phyloP scores from a whole-genome alignment of 2,329 filamentous ascomycete genomes.

The Grosmannia serpens region DNA sequence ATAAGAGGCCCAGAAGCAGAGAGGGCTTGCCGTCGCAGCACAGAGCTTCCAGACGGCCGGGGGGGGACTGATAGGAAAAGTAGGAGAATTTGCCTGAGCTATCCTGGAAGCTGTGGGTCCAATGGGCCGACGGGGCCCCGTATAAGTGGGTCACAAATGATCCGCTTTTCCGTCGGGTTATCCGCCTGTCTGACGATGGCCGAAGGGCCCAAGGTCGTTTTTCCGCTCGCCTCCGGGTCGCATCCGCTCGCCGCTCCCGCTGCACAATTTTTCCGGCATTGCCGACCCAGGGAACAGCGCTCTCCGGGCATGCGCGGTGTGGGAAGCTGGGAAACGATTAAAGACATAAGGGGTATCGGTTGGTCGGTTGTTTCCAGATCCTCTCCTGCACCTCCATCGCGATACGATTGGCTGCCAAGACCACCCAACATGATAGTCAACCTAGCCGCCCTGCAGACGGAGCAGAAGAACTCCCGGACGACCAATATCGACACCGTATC shows the following conservation, averaged over 20 bases:
- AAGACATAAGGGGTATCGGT: background rate
- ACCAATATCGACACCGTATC: slow-evolving; percentile 23
- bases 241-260: background rate
- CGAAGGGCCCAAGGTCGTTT: background rate
- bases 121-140: too few relatives aligned
- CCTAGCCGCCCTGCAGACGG: slow-evolving; percentile 20
- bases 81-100: too few relatives aligned
- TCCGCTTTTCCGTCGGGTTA: too few relatives aligned
- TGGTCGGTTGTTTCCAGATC: too few relatives aligned
- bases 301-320: background rate
- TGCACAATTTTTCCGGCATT: background rate
- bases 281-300: background rate
- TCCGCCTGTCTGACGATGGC: too few relatives aligned
- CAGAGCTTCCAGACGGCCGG: too few relatives aligned
- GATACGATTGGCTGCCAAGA: background rate
- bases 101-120: too few relatives aligned
- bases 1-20: too few relatives aligned
- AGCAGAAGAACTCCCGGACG: slow-evolving; percentile 23
- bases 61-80: too few relatives aligned
- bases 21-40: too few relatives aligned
- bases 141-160: too few relatives aligned
- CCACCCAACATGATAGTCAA: background rate
- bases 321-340: background rate
- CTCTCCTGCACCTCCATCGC: background rate
- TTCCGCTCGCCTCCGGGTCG: background rate